Base-by-base conservation (phyloP, 208 protist genomes). In the Crithidia expoeki region DNA sequence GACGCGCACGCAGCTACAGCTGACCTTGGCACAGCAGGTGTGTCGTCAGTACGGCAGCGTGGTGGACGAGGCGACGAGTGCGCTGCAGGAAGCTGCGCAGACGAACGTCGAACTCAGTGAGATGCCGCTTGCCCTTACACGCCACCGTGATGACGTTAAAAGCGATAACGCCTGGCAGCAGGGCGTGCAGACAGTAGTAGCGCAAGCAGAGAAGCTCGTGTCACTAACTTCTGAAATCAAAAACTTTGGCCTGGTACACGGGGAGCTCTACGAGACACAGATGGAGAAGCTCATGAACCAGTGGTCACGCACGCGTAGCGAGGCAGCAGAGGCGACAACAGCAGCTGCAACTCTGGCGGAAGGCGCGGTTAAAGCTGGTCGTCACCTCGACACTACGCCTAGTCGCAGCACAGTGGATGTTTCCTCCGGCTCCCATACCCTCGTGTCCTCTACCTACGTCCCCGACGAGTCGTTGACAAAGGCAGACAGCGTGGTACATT, bases 1-100 rank as follows among this genome's bases (percentile, higher is more conserved):
- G 16, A 60, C 79, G 19, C 72, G 84, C 10, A 67, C 83, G 1
- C 80, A 82, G 52, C 55, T 68, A 40, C 76, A 88, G 58, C 72
- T 79, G 14, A 33, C 34, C 3, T 53, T 79, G n/a, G 59, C 76
- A 2, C 60, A 74, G 47, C 30, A 76, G 28, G 63, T 74, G 32
- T 64, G 46, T 28, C 30, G 17, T 25, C 58, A 75, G 46, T 74
- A 68, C 68, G 30, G 69, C 27, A 34, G 47, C 14, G 49, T 58
- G 5, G 63, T 63, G 10, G 57, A 30, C 11, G 72, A 85, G 68
- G 58, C 64, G 0, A 64, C 66, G 49, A 50, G 68, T 17, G 75
- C 76, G 19, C 68, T 88, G 36, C 32, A 73, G 34, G 65, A 73
- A 49, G 52, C 19, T 5, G 47, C 67, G 10, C 49, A 66, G 49